phyloP scores from a whole-genome alignment of 2,329 filamentous ascomycete species.

The Microdochium bolleyi region DNA sequence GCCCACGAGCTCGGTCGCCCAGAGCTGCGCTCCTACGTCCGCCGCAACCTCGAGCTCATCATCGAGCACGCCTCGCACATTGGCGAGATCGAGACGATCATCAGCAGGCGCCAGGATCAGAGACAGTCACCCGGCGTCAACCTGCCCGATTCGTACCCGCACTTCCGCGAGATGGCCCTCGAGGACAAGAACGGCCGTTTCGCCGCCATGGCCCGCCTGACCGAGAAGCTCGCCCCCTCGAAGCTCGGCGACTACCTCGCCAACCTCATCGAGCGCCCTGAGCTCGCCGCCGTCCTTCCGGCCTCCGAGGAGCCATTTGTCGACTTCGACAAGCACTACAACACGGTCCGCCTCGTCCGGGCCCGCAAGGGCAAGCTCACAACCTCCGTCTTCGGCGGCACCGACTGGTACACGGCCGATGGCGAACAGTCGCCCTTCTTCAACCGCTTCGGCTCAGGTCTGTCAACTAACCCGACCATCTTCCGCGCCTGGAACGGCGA shows the following conservation, averaged over 20 bases:
- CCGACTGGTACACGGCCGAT: slow-evolving; percentile 7
- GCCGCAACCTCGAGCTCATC: slow-evolving; percentile 9
- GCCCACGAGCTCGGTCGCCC: slow-evolving; percentile 8
- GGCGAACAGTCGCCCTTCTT: slow-evolving; percentile 7
- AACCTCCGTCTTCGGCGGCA: slow-evolving; percentile 7
- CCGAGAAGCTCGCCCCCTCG: slow-evolving; percentile 4
- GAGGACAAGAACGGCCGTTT: slow-evolving; percentile 7
- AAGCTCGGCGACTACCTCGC: slow-evolving; percentile 9
- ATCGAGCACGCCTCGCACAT: slow-evolving; percentile 8
- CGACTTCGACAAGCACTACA: slow-evolving; percentile 8
- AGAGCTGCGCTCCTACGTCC: slow-evolving; percentile 7
- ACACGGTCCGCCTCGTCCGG: slow-evolving; percentile 5
- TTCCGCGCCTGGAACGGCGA: slow-evolving; percentile 11
- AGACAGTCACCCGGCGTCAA: slow-evolving; percentile 5
- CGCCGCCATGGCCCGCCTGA: slow-evolving; percentile 8
- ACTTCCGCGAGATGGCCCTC: slow-evolving; percentile 9
- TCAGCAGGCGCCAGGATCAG: slow-evolving; percentile 10
- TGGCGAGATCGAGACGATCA: slow-evolving; percentile 9
- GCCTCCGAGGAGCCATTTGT: slow-evolving; percentile 6
- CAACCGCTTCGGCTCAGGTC: slow-evolving; percentile 9
- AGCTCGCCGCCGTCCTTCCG: slow-evolving; percentile 6
- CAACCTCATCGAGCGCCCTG: slow-evolving; percentile 8
- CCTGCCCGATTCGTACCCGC: slow-evolving; percentile 8
- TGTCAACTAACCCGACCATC: slow-evolving; percentile 11
- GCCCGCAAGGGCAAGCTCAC: slow-evolving; percentile 8